These are phyloP conservation scores for Eudorina sp. DNA, from an alignment of 139 green algal species.

Conservation along the genomic window DNA sequence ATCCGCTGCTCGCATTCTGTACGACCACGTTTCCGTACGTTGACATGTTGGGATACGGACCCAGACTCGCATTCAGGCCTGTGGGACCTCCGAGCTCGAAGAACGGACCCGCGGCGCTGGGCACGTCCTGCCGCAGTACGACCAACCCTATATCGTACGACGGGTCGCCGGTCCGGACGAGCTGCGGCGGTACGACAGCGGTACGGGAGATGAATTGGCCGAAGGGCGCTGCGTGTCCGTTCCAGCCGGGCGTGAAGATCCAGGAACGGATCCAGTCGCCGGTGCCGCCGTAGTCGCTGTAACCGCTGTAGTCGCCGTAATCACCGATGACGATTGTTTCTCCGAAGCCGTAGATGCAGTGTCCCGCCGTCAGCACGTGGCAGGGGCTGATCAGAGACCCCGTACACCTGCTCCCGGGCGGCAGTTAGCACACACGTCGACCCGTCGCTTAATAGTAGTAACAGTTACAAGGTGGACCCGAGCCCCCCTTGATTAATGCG, in stretches of 20 bases:
- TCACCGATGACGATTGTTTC: neutral
- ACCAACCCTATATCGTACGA: slow-evolving; percentile 33
- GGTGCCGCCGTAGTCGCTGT: too few species aligned
- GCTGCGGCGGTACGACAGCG: neutral
- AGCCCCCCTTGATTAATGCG: too few species aligned
- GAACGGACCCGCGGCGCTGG: neutral
- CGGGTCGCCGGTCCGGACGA: neutral
- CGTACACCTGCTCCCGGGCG: slow-evolving; percentile 13
- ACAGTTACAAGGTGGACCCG: neutral
- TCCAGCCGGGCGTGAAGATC: slow-evolving; percentile 26
- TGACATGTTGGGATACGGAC: neutral
- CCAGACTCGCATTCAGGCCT: neutral
- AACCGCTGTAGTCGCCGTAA: neutral
- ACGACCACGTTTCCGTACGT: too few species aligned
- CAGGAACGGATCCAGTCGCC: neutral
- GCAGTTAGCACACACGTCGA: neutral
- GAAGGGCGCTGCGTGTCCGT: neutral
- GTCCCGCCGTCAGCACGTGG: slow-evolving; percentile 39
- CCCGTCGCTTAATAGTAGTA: neutral
- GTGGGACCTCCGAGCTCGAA: slow-evolving; percentile 27
- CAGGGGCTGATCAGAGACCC: slow-evolving; percentile 35
- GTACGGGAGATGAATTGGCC: neutral
- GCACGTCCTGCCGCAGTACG: neutral
- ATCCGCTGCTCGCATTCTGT: too few species aligned
- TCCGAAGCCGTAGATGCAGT: slow-evolving; percentile 39